Evolutionary conservation across 306 rosid genomes (phyloP).

Genomic region (Hippophae rhamnoides): DNA sequence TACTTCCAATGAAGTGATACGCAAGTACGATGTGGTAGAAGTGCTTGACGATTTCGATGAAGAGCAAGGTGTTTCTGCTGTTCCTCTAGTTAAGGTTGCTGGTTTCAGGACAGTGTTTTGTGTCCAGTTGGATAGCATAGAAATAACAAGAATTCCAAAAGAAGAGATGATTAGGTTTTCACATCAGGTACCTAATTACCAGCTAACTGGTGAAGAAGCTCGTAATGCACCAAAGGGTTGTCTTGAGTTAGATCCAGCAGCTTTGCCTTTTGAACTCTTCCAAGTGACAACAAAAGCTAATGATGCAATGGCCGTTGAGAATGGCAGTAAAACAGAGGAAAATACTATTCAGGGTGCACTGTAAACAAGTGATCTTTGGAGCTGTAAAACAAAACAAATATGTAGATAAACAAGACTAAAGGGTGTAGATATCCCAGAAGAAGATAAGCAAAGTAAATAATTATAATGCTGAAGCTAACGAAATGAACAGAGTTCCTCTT

Average conservation of each 20-base stretch:
- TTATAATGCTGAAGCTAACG: slow-evolving; percentile 45
- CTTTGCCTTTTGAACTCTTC: slow-evolving; percentile 79
- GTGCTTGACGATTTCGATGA: slow-evolving; percentile 60
- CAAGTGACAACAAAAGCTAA: slow-evolving; percentile 40
- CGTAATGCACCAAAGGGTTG: slow-evolving; percentile 66
- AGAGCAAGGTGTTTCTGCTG: slow-evolving; percentile 52
- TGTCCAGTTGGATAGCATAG: slow-evolving; percentile 35
- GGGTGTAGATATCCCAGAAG: slow-evolving; percentile 30
- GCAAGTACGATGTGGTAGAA: slow-evolving; percentile 93
- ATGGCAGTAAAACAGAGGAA: slow-evolving; percentile 21
- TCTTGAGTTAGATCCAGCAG: slow-evolving; percentile 94
- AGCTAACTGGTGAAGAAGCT: slow-evolving; percentile 85
- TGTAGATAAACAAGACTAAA: slow-evolving; percentile 26
- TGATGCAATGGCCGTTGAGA: slow-evolving; percentile 13
- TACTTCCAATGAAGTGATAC: slow-evolving; percentile 64
- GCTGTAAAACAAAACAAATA: slow-evolving; percentile 27
- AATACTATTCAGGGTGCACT: slow-evolving; percentile 20
- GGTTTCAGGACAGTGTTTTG: slow-evolving; percentile 81
- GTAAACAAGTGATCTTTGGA: slow-evolving; percentile 26
- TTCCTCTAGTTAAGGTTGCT: slow-evolving; percentile 56
- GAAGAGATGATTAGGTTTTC: slow-evolving; percentile 87
- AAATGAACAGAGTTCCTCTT: slow-evolving; percentile 37
- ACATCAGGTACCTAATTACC: slow-evolving; percentile 78
- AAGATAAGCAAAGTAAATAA: slow-evolving; percentile 22
- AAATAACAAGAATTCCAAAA: slow-evolving; percentile 51